Evolutionary conservation across 75 land plant species (phyloP).

Genomic region (Cupressus sempervirens): DNA sequence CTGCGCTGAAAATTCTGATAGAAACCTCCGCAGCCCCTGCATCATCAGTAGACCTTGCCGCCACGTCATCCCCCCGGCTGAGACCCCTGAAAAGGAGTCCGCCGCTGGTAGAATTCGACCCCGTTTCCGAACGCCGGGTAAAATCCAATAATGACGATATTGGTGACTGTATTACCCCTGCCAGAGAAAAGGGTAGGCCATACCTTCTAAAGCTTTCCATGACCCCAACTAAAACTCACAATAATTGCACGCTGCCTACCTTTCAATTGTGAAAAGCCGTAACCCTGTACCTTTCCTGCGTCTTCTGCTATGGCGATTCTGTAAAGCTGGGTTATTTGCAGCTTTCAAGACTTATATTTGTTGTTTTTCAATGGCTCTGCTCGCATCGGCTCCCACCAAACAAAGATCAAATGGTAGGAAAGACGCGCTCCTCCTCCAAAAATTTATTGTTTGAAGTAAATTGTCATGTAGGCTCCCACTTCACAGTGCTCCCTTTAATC

Average conservation of each 20-base stretch:
- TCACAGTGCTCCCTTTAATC: too few relatives aligned
- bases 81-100: neutral
- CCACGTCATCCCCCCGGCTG: constrained; percentile 3
- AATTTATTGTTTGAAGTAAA: too few relatives aligned
- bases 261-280: neutral
- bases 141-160: neutral
- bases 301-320: neutral
- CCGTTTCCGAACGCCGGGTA: neutral
- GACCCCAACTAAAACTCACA: neutral
- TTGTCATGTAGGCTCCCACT: too few relatives aligned
- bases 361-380: too few relatives aligned
- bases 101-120: neutral
- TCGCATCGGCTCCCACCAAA: neutral
- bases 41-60: neutral
- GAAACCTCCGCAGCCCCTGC: constrained; percentile 7
- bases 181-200: neutral
- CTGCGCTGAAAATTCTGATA: neutral
- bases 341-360: neutral
- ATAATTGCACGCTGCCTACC: neutral
- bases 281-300: neutral
- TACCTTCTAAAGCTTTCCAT: neutral
- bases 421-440: neutral
- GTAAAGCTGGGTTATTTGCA: neutral
- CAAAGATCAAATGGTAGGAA: neutral
- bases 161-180: neutral